Evolutionary conservation across 352 stramenopile genomes (phyloP), one percentile per base, ranked within the genome.

Genomic region (Phytophthora constricta): DNA sequence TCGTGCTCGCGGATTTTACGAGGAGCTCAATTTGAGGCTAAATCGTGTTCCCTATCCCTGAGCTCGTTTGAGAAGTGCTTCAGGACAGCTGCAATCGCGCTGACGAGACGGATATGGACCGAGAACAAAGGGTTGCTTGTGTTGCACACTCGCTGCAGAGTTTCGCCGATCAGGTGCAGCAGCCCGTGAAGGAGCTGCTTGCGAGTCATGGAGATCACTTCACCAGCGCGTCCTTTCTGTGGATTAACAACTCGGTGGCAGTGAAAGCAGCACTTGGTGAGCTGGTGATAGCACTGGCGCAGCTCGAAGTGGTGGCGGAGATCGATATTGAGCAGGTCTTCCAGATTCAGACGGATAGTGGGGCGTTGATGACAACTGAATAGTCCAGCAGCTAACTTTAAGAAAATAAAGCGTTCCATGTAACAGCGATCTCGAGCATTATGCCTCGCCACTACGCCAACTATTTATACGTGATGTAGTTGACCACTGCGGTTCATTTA

Each of bases 171-270:
- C 57, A 72, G 19, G 60, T 68, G 31, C 82, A 91, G 31, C 59
- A 86, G 27, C 51, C 62, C 3, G 70, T 91, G 10, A 79, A 76
- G 34, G 72, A 77, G 48, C 55, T 91, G 48, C 60, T 91, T 26
- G 66, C 28, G 9, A 43, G 60, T 3, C 61, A 73, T 25, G 39
- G 43, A 16, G 62, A 50, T 23, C 70, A 80, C 33, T 89, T 72
- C 59, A 55, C 41, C 31, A 62, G 67, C 58, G 68, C 70, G 49
- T 64, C 51, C 51, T 89, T 84, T 42, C 72, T 91, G 51, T 91
- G 82, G 82, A 91, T 91, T 68, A 79, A 82, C 74, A 89, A 87
- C 62, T 87, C 79, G 26, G 78, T 89, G 16, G 75, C 72, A 8
- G 61, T 91, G n/a, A 76, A 78, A 48, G 69, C 76, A 25, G 77